phyloP scores from a whole-genome alignment of 2,329 filamentous ascomycete species.

The Neofusicoccum sp. region DNA sequence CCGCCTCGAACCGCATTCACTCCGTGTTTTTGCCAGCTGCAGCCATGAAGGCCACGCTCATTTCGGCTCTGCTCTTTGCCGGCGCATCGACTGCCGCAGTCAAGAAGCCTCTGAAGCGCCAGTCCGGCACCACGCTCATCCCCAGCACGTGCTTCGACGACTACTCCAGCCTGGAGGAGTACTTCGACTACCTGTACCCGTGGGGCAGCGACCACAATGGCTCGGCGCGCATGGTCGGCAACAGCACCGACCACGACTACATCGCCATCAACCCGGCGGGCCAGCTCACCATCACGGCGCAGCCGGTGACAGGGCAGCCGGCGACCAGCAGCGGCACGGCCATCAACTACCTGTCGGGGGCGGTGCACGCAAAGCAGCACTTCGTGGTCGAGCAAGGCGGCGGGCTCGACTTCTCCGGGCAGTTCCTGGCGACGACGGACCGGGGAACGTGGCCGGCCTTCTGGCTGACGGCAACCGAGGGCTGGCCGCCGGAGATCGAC shows the following conservation, averaged over 20 bases:
- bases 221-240: conserved; percentile 50
- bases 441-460: conserved; percentile 59
- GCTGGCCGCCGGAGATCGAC: conserved; percentile 61
- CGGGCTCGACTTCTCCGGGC: conserved; percentile 40
- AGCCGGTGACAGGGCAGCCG: conserved; percentile 43
- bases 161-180: conserved; percentile 32
- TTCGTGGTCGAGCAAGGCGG: conserved; percentile 41
- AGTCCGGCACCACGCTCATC: conserved; percentile 26
- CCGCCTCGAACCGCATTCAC: not conserved
- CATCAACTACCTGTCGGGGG: conserved; percentile 55
- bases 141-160: conserved; percentile 32
- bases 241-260: conserved; percentile 37
- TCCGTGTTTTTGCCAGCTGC: not conserved
- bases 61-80: not conserved
- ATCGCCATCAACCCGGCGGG: conserved; percentile 41
- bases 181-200: conserved; percentile 56
- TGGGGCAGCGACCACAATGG: conserved; percentile 61
- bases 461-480: conserved; percentile 55
- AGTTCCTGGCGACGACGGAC: conserved; percentile 39
- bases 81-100: not conserved
- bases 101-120: conserved; percentile 14
- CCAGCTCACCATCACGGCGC: conserved; percentile 49
- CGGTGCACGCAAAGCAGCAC: conserved; percentile 43
- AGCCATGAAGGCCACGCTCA: not conserved
- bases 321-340: conserved; percentile 31